Evolutionary conservation across 2,329 filamentous ascomycete genomes (phyloP).

Genomic region (Aspergillus carbonarius): DNA sequence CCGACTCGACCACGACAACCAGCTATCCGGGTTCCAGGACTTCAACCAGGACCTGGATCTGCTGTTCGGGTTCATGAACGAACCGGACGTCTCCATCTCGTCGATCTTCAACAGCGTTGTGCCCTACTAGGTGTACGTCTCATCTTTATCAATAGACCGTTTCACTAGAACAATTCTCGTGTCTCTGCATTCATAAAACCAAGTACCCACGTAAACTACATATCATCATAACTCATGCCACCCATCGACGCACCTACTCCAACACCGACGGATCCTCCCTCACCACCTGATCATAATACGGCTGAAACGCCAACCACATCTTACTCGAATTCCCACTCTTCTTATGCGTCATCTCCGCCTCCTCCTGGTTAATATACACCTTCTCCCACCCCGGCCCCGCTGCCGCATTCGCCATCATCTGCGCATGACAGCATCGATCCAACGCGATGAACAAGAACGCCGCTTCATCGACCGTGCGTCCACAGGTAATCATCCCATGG

Average conservation of each 20-base stretch:
- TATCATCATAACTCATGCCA: background rate
- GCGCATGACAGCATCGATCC: conserved; percentile 67
- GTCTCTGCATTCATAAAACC: background rate
- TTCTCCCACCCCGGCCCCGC: conserved; percentile 53
- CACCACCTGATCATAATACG: conserved; percentile 14
- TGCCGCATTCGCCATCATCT: conserved; percentile 68
- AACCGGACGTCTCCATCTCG: background rate
- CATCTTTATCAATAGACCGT: background rate
- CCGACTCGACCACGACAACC: background rate
- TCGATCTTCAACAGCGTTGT: background rate
- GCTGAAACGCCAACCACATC: conserved; percentile 16
- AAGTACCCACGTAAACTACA: background rate
- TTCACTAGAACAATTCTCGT: background rate
- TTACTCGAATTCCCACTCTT: conserved; percentile 13
- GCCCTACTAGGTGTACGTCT: background rate
- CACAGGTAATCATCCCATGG: conserved; percentile 71
- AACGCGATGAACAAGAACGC: conserved; percentile 68
- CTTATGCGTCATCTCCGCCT: conserved; percentile 34
- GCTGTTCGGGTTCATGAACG: conserved; percentile 14
- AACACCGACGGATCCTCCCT: conserved; percentile 1
- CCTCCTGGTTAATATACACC: conserved; percentile 56
- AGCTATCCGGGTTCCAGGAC: conserved; percentile 4
- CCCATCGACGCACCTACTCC: background rate
- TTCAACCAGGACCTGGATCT: conserved; percentile 5
- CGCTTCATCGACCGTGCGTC: conserved; percentile 71